Conservation (phyloP, 306 rosid genomes). For the Hippophae gyantsensis region DNA sequence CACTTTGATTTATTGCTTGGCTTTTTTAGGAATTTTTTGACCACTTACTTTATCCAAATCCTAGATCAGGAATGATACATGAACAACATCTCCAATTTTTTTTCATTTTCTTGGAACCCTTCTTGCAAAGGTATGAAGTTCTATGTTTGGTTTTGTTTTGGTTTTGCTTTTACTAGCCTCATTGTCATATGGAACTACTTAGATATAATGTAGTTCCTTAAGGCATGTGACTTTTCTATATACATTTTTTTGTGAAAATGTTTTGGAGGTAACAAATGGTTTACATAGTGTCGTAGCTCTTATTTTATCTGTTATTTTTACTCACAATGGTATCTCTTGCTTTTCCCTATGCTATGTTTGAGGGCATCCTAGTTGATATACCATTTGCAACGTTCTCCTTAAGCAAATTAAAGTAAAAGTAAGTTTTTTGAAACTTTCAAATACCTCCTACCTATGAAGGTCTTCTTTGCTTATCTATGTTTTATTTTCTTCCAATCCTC, state of each 20-base stretch:
- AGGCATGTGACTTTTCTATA: not conserved
- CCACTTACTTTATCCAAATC: conserved; percentile 93
- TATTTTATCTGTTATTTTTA: not conserved
- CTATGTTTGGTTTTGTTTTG: not conserved
- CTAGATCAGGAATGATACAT: conserved; percentile 98
- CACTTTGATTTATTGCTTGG: conserved; percentile 16
- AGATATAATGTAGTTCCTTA: not conserved
- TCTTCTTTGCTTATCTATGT: conserved; percentile 2
- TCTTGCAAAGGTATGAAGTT: conserved; percentile 72
- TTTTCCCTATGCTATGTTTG: conserved; percentile 76
- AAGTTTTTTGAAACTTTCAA: conserved; percentile 27
- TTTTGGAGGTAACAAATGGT: too few species aligned
- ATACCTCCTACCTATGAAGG: not conserved
- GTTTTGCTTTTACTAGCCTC: not conserved
- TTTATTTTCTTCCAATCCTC: not conserved
- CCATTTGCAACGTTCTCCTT: conserved; percentile 94
- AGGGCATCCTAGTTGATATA: conserved; percentile 95
- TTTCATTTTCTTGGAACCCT: conserved; percentile 92
- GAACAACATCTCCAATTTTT: conserved; percentile 97
- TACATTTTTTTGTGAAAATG: too few species aligned
- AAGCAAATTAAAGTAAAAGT: conserved; percentile 95
- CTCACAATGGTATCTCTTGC: conserved; percentile 4
- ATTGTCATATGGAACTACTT: conserved; percentile 1
- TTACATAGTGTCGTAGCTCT: too few species aligned
- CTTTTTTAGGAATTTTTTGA: conserved; percentile 73